phyloP scores from a whole-genome alignment of 345 rosid genomes.

The Acer negundo region DNA sequence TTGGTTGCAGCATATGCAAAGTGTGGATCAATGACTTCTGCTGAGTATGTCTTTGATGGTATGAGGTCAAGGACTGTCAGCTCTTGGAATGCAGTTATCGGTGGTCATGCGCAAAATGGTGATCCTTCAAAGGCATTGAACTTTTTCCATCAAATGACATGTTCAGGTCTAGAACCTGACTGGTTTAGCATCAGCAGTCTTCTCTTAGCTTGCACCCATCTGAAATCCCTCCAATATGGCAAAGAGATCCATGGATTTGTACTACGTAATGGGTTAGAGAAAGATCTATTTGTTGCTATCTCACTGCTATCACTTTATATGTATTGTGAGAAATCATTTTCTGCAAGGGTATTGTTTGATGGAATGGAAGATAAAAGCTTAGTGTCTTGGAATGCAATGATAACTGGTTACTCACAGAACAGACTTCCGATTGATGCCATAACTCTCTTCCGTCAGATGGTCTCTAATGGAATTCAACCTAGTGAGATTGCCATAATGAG shows the following conservation, averaged over 20 bases:
- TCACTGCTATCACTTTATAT: constrained; percentile 62
- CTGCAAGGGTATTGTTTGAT: constrained; percentile 50
- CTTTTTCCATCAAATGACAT: constrained; percentile 43
- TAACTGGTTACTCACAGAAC: constrained; percentile 57
- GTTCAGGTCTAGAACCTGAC: constrained; percentile 47
- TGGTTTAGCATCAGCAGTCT: constrained; percentile 54
- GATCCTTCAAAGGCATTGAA: constrained; percentile 50
- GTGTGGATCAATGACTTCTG: constrained; percentile 37
- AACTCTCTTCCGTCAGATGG: constrained; percentile 46
- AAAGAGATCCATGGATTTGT: constrained; percentile 57
- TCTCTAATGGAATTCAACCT: constrained; percentile 43
- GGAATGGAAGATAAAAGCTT: constrained; percentile 42
- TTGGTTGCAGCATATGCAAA: constrained; percentile 61
- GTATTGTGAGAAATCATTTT: constrained; percentile 42
- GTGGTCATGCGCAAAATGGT: constrained; percentile 53
- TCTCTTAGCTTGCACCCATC: constrained; percentile 52
- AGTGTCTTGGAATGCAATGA: constrained; percentile 69
- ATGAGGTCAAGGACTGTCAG: constrained; percentile 47
- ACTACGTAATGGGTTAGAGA: constrained; percentile 47
- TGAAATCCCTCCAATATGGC: constrained; percentile 44
- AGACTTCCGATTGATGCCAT: constrained; percentile 52
- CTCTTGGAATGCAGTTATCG: constrained; percentile 75
- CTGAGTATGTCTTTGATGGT: constrained; percentile 41
- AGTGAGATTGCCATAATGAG: constrained; percentile 41
- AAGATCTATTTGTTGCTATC: constrained; percentile 41